These are phyloP conservation scores for Aurinia saxatilis DNA, from an alignment of 345 rosid genomes.

Conservation along the genomic window DNA sequence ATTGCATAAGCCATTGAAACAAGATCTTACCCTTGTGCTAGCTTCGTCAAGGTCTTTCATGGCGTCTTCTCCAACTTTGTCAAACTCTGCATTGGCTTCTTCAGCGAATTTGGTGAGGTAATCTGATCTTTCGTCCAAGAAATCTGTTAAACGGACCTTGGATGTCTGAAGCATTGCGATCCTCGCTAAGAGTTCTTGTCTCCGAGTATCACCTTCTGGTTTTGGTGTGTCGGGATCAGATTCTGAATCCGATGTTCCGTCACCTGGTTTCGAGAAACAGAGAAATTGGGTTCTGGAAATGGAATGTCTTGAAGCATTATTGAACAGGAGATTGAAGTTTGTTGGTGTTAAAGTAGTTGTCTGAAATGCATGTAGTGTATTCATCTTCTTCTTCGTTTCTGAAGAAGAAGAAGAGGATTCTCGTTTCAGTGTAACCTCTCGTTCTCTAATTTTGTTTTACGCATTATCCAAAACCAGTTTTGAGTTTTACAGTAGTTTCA, in stretches of 20 bases:
- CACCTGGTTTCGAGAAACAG: constrained; percentile 17
- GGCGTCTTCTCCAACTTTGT: constrained; percentile 87
- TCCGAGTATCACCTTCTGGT: constrained; percentile 59
- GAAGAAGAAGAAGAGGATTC: constrained; percentile 4
- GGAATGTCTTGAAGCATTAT: constrained; percentile 16
- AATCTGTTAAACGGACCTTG: constrained; percentile 81
- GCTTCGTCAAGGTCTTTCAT: constrained; percentile 84
- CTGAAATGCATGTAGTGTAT: constrained; percentile 26
- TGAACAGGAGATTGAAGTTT: constrained; percentile 17
- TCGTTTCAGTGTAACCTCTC: constrained; percentile 25
- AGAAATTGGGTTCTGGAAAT: constrained; percentile 12
- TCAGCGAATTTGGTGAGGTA: constrained; percentile 77
- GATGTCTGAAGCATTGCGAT: constrained; percentile 83
- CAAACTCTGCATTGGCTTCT: constrained; percentile 75
- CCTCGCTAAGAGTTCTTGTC: constrained; percentile 76
- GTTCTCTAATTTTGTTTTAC: constrained; percentile 16
- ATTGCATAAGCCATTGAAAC: constrained; percentile 5
- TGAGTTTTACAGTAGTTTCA: constrained; percentile 11
- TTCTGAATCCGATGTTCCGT: constrained; percentile 20
- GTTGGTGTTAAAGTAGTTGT: constrained; percentile 24
- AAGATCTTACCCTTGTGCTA: constrained; percentile 55
- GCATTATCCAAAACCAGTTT: constrained; percentile 31
- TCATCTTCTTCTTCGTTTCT: constrained; percentile 20
- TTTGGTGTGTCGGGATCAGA: constrained; percentile 33
- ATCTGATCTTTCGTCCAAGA: constrained; percentile 68